A percentile compares a stretch with the other conserved stretches of the same genome.
phyloP scores from a whole-genome alignment of 75 land plant genomes.

The Cupressus sempervirens region DNA sequence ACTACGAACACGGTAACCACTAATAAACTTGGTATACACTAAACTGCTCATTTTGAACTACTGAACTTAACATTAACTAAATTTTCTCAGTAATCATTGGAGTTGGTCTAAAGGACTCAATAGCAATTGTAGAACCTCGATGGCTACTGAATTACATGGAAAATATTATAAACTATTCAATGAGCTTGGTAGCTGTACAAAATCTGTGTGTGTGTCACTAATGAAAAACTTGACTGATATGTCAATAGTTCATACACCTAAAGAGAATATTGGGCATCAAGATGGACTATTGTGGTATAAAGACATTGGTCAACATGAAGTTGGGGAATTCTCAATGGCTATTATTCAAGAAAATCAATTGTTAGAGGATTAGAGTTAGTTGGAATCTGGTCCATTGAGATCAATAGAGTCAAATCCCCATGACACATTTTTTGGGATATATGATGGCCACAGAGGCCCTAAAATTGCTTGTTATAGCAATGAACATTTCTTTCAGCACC shows the following conservation, averaged over 20 bases:
- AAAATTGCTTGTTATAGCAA: conserved; percentile 44
- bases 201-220: too few relatives aligned
- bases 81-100: too few relatives aligned
- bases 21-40: too few relatives aligned
- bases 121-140: too few relatives aligned
- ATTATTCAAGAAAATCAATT: conserved; percentile 51
- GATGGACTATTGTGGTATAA: conserved; percentile 70
- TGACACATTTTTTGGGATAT: conserved; percentile 54
- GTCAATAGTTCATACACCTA: conserved; percentile 18
- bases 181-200: too few relatives aligned
- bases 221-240: too few relatives aligned
- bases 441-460: conserved; percentile 66
- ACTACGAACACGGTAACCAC: too few relatives aligned
- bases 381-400: conserved; percentile 57
- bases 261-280: conserved; percentile 48
- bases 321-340: conserved; percentile 72
- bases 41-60: too few relatives aligned
- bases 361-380: conserved; percentile 72
- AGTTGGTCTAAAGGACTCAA: too few relatives aligned
- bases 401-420: conserved; percentile 34
- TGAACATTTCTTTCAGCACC: conserved; percentile 37
- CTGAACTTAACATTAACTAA: too few relatives aligned
- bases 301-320: conserved; percentile 54
- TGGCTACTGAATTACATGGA: too few relatives aligned
- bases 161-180: too few relatives aligned